A percentile compares a stretch with the other conserved stretches of the same genome.
These are phyloP conservation scores for Termitomyces bulborhizus DNA, from an alignment of 768 basidiomycete genomes.

Conservation along the genomic window DNA sequence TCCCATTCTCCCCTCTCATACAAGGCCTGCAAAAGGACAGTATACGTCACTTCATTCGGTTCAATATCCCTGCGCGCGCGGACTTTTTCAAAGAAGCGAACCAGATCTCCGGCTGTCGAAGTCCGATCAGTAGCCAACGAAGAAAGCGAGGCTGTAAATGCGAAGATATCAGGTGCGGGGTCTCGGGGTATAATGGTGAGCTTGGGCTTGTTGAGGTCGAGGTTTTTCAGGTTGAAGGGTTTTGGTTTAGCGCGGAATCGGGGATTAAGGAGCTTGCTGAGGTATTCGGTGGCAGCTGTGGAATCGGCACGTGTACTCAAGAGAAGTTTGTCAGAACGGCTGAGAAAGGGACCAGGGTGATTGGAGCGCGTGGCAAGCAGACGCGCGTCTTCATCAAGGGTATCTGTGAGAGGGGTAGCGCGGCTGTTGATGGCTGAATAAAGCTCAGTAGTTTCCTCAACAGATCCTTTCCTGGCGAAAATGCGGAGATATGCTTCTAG, in stretches of 20 bases:
- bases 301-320: slow-evolving; percentile 35
- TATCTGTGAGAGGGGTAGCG: slow-evolving; percentile 1
- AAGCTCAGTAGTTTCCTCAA: background rate
- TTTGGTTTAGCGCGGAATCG: background rate
- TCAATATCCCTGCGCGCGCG: slow-evolving; percentile 18
- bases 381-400: background rate
- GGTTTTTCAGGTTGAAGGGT: background rate
- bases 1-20: slow-evolving; percentile 32
- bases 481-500: slow-evolving; percentile 44
- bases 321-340: slow-evolving; percentile 36
- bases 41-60: slow-evolving; percentile 44
- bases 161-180: slow-evolving; percentile 32
- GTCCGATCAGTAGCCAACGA: slow-evolving; percentile 35
- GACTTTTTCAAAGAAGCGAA: slow-evolving; percentile 1
- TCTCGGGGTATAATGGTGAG: slow-evolving; percentile 10
- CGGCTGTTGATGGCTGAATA: slow-evolving; percentile 26
- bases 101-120: slow-evolving; percentile 13
- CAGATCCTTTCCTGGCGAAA: slow-evolving; percentile 34
- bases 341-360: slow-evolving; percentile 2
- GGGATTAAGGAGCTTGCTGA: slow-evolving; percentile 25
- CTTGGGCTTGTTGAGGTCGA: background rate
- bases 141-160: slow-evolving; percentile 40
- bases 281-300: slow-evolving; percentile 41
- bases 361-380: background rate
- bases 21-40: slow-evolving; percentile 48